Base-by-base conservation (phyloP, 192 early-diverging fungal species). In the Gigaspora rosea region DNA sequence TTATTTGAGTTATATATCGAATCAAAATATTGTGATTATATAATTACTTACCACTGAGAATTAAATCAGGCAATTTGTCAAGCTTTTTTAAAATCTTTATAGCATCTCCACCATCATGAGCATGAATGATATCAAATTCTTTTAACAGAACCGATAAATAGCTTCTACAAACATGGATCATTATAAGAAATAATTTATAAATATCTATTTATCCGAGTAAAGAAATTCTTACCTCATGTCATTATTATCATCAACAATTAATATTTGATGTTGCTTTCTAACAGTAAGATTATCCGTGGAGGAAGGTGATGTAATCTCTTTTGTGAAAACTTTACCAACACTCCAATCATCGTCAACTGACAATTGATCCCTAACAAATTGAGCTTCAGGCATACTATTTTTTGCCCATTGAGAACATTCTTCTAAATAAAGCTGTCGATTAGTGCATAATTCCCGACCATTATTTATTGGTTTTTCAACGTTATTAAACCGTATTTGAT, bases 211-310 rank as follows among this genome's bases (percentile, higher is more conserved):
- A 27, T 27, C 62, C 9, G 49, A 63, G 62, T 49, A 8, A 75
- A 41, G 27, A 27, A 27, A 61, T 32, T 59, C 4, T 10, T 66
- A 76, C 49, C 82, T 78, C 82, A 86, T 86, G 48, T 86, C 85
- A 49, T 62, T 50, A 63, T 86, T 86, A 63, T 86, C 85, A 66
- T 86, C 85, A 2, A 80, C 82, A 11, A 86, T 36, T 8, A 86
- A 0, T 27, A 27, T 27, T 27, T 27, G 27, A 27, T 27, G 27
- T 27, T 27, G 0, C 27, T 27, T 27, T 27, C 27, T 27, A 27
- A 1, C 27, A 27, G 27, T 1, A 27, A 27, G 27, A 27, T 27
- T 27, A 27, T 27, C 27, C n/a, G n/a, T n/a, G n/a, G n/a, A n/a
- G n/a, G n/a, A n/a, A 27, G 27, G 27, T 0, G 1, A 27, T 27